Conservation (phyloP, 208 protist genomes). For the Acanthamoeba quina region DNA sequence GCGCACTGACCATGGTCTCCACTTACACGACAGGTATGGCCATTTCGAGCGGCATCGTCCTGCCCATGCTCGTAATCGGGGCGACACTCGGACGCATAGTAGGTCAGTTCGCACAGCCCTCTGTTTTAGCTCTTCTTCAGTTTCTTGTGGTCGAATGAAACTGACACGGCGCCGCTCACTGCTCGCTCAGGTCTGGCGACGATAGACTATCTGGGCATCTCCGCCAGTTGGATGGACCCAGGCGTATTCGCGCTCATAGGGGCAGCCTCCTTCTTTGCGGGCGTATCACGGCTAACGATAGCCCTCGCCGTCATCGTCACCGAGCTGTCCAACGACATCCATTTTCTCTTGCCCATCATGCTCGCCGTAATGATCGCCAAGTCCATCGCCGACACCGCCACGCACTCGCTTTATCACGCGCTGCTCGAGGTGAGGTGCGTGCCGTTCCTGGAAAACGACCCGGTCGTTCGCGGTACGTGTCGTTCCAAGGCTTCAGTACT, state of each 20-base stretch:
- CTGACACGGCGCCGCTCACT: neutral
- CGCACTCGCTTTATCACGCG: conserved; percentile 94
- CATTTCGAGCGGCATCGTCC: conserved; percentile 93
- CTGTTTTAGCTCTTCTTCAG: too few species aligned
- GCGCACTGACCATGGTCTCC: too few species aligned
- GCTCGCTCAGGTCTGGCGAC: neutral
- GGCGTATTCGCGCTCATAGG: conserved; percentile 93
- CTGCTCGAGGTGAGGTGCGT: conserved; percentile 94
- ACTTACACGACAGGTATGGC: conserved; percentile 86
- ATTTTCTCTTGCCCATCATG: conserved; percentile 96
- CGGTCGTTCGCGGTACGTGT: conserved; percentile 14
- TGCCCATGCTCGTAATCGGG: conserved; percentile 94
- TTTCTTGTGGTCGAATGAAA: neutral
- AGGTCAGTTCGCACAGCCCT: neutral
- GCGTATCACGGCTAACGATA: conserved; percentile 95
- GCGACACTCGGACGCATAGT: conserved; percentile 92
- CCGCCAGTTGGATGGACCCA: conserved; percentile 56
- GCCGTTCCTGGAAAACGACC: conserved; percentile 91
- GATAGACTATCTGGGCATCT: neutral
- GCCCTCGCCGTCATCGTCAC: conserved; percentile 96
- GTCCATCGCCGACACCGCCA: conserved; percentile 92
- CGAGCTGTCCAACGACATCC: conserved; percentile 94
- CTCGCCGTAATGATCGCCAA: conserved; percentile 95
- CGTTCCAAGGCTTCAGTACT: neutral
- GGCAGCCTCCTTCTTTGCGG: conserved; percentile 93